Conservation (phyloP, 73 alveolate genomes). For the Paraurostyla sp. region DNA sequence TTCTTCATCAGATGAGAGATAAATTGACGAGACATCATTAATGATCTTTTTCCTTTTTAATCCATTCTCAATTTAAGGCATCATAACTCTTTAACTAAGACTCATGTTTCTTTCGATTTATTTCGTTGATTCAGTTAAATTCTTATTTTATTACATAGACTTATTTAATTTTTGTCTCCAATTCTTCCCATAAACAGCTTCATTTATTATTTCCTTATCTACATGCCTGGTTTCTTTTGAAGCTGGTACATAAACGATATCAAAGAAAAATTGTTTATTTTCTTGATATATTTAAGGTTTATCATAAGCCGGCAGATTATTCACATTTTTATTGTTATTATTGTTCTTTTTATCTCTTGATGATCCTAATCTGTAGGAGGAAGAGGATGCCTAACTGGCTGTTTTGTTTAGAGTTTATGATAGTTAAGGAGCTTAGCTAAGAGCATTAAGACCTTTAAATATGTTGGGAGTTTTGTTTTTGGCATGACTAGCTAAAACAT, state of each 20-base stretch:
- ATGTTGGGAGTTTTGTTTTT: too few relatives aligned
- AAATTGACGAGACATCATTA: constrained; percentile 13
- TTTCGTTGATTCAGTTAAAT: not conserved
- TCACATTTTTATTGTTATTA: too few relatives aligned
- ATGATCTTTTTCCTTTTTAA: not conserved
- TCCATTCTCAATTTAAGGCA: constrained; percentile 9
- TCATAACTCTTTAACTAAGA: not conserved
- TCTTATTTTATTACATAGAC: not conserved
- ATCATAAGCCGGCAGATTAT: not conserved
- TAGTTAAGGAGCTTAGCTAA: too few relatives aligned
- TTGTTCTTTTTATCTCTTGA: too few relatives aligned
- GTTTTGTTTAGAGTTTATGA: too few relatives aligned
- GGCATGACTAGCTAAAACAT: too few relatives aligned
- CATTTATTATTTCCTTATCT: constrained; percentile 2
- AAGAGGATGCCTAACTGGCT: too few relatives aligned
- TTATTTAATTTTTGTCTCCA: constrained; percentile 11
- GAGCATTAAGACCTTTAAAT: too few relatives aligned
- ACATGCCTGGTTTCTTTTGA: not conserved
- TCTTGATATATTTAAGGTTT: constrained; percentile 5
- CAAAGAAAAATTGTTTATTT: constrained; percentile 25
- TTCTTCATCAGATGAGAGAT: constrained; percentile 27
- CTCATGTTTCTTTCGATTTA: too few relatives aligned
- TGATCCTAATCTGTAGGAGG: too few relatives aligned
- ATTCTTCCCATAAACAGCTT: constrained; percentile 37
- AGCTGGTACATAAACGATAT: constrained; percentile 22